Evolutionary conservation across 176 grass and related monocot genomes (phyloP).

Genomic region (Oryza meyeriana): DNA sequence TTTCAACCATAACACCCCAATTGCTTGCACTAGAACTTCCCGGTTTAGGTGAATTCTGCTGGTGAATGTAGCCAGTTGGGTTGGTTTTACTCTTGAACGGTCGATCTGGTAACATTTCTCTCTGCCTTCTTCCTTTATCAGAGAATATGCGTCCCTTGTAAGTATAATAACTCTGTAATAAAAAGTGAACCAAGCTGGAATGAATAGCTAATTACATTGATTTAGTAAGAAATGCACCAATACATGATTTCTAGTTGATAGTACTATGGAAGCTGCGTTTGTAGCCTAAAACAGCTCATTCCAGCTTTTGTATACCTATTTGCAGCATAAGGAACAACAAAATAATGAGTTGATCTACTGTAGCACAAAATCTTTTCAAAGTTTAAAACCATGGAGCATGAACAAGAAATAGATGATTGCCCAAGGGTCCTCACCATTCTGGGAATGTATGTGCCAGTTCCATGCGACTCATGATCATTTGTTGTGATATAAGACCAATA

Average conservation of each 20-base stretch:
- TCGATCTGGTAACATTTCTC: neutral
- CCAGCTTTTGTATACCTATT: neutral
- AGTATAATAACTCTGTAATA: constrained; percentile 24
- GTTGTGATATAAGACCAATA: neutral
- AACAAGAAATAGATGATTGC: neutral
- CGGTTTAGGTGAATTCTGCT: neutral
- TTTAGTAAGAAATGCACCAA: neutral
- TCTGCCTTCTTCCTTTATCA: constrained; percentile 27
- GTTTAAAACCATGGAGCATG: neutral
- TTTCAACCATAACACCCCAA: neutral
- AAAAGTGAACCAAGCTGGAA: neutral
- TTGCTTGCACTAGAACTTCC: neutral
- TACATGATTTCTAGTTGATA: neutral
- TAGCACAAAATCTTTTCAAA: neutral
- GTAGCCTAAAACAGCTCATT: neutral
- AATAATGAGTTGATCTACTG: neutral
- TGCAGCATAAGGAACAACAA: neutral
- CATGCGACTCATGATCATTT: neutral
- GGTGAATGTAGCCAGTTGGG: neutral
- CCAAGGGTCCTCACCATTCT: constrained; percentile 20
- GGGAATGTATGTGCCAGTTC: constrained; percentile 60
- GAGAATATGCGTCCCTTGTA: constrained; percentile 4
- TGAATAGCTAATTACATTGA: neutral
- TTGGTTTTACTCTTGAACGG: neutral
- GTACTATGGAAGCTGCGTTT: neutral